phyloP scores from a whole-genome alignment of 129 eudicot genomes.

The Tagetes erecta region DNA sequence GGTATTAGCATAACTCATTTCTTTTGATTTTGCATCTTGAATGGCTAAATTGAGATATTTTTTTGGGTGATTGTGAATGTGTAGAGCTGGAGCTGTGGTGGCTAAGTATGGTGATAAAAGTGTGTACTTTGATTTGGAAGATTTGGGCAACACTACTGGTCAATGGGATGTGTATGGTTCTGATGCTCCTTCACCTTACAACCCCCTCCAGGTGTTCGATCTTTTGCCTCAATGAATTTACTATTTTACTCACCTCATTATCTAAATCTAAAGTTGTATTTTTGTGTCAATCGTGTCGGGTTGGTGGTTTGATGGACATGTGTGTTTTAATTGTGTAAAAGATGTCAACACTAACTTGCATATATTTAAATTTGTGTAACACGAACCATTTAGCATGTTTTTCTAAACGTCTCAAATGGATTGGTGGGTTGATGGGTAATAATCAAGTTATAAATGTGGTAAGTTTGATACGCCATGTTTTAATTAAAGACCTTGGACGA shows the following conservation, averaged over 20 bases:
- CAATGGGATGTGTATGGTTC: constrained; percentile 98
- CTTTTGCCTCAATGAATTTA: constrained; percentile 20
- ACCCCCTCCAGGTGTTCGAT: constrained; percentile 77
- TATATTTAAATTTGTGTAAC: no score
- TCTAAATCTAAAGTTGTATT: neutral
- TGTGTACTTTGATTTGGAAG: constrained; percentile 96
- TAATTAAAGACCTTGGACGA: no score
- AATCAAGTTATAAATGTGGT: no score
- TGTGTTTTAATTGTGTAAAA: no score
- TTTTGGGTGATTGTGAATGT: constrained; percentile 9
- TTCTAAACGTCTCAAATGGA: no score
- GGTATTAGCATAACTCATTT: constrained; percentile 7
- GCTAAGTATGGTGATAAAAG: constrained; percentile 99
- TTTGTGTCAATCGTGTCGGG: no score
- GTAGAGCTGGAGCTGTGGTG: constrained; percentile 78
- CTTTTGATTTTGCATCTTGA: neutral
- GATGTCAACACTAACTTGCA: no score
- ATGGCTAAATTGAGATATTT: neutral
- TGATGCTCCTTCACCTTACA: constrained; percentile 99
- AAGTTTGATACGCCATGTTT: no score
- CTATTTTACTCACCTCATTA: neutral
- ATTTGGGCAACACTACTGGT: constrained; percentile 97
- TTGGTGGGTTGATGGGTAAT: no score
- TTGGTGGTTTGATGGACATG: no score
- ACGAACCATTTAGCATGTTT: no score